Conservation (phyloP, 345 rosid genomes). For the Mallotus nudiflorus region DNA sequence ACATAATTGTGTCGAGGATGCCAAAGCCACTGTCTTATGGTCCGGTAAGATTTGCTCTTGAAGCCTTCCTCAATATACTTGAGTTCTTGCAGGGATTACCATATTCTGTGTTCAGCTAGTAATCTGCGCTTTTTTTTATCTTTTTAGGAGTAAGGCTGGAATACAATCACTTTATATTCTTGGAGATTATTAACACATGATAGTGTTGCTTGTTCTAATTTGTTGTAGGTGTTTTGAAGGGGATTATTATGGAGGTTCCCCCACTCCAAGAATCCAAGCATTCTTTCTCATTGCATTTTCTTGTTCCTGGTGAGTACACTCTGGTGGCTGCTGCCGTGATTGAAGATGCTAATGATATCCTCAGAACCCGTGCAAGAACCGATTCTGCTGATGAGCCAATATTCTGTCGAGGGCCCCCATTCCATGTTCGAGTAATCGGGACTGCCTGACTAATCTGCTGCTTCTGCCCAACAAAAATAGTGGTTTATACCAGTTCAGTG, state of each 20-base stretch:
- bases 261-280: conserved; percentile 76
- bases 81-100: neutral
- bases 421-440: conserved; percentile 69
- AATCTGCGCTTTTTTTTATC: neutral
- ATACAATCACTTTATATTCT: neutral
- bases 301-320: conserved; percentile 93
- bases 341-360: conserved; percentile 77
- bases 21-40: conserved; percentile 88
- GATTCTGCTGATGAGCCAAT: conserved; percentile 80
- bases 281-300: conserved; percentile 77
- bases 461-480: too few species aligned
- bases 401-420: conserved; percentile 93
- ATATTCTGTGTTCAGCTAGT: too few species aligned
- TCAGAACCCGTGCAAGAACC: conserved; percentile 78
- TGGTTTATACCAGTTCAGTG: too few species aligned
- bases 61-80: neutral
- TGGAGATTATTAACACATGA: neutral
- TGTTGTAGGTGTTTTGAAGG: conserved; percentile 64
- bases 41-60: conserved; percentile 53
- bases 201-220: neutral
- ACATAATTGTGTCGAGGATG: conserved; percentile 83
- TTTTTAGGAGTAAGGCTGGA: neutral
- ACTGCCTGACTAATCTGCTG: conserved; percentile 39
- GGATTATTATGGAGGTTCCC: conserved; percentile 71
- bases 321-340: conserved; percentile 84